phyloP scores from a whole-genome alignment of 768 basidiomycete genomes.

The Xerocomellus amylosporus region DNA sequence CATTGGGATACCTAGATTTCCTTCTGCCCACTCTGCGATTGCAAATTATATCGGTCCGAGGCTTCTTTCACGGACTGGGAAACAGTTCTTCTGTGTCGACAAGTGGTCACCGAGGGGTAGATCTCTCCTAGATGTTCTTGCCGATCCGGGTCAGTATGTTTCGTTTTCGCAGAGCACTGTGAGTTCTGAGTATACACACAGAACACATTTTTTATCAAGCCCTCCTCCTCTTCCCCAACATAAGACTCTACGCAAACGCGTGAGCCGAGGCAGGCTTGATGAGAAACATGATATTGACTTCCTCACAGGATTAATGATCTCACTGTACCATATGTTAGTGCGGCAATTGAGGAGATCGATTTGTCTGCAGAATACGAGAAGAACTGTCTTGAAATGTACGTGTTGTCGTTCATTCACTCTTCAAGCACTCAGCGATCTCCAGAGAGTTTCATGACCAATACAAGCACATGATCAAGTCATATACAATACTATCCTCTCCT shows the following conservation, averaged over 20 bases:
- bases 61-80: slow-evolving; percentile 74
- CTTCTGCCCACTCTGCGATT: slow-evolving; percentile 55
- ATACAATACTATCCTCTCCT: slow-evolving; percentile 43
- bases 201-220: slow-evolving; percentile 76
- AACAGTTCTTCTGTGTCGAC: slow-evolving; percentile 74
- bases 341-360: slow-evolving; percentile 67
- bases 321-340: slow-evolving; percentile 82
- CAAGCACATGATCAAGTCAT: slow-evolving; percentile 53
- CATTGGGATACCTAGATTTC: slow-evolving; percentile 67
- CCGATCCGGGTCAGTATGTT: slow-evolving; percentile 61
- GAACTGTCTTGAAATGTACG: slow-evolving; percentile 64
- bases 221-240: slow-evolving; percentile 59
- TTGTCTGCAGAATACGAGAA: slow-evolving; percentile 54
- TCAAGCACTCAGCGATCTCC: slow-evolving; percentile 3
- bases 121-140: slow-evolving; percentile 72
- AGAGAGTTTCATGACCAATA: slow-evolving; percentile 62
- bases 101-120: slow-evolving; percentile 67
- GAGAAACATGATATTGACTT: not conserved
- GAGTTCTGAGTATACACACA: slow-evolving; percentile 25
- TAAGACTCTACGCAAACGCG: slow-evolving; percentile 82
- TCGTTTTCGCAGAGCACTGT: not conserved
- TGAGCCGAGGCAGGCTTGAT: slow-evolving; percentile 31
- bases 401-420: slow-evolving; percentile 1
- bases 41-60: slow-evolving; percentile 58
- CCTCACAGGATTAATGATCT: slow-evolving; percentile 58